Evolutionary conservation across 108 stramenopile genomes (phyloP).

Genomic region (Nannochloropsis oceanica): DNA sequence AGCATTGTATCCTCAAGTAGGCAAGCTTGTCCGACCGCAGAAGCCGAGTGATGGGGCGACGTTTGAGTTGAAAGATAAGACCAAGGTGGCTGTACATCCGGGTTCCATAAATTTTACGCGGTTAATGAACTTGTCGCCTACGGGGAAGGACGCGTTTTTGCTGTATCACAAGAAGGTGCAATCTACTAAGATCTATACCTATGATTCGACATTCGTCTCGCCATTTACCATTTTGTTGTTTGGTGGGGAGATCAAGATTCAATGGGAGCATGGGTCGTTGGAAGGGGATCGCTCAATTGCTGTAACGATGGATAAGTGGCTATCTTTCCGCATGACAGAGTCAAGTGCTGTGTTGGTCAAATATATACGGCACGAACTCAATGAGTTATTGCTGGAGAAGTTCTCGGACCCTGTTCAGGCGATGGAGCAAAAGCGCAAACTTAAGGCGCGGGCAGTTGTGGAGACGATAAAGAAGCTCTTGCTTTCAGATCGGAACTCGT

Average conservation of each 20-base stretch:
- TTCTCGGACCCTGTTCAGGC: slow-evolving; percentile 3
- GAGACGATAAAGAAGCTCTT: background rate
- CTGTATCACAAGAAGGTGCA: background rate
- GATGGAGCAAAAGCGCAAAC: background rate
- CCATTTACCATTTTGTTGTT: background rate
- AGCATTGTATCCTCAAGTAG: background rate
- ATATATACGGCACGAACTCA: slow-evolving; percentile 19
- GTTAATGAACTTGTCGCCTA: background rate
- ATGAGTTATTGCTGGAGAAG: slow-evolving; percentile 11
- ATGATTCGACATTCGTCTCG: background rate
- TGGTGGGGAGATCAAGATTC: background rate
- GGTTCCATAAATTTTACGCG: background rate
- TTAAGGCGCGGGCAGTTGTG: background rate
- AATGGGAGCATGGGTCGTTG: background rate
- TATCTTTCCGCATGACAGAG: slow-evolving; percentile 16
- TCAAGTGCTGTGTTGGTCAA: slow-evolving; percentile 24
- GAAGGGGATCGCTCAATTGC: background rate
- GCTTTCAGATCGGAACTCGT: background rate
- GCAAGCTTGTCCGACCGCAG: background rate
- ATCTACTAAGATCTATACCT: background rate
- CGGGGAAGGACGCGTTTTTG: background rate
- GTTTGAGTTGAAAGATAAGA: background rate
- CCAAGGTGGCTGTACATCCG: background rate
- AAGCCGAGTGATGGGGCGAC: background rate
- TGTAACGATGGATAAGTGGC: slow-evolving; percentile 7